Percentiles rank a stretch among this genome's conserved stretches.
phyloP scores from a whole-genome alignment of 2,329 filamentous ascomycete species.

The Ceratocystis eucalypticola region DNA sequence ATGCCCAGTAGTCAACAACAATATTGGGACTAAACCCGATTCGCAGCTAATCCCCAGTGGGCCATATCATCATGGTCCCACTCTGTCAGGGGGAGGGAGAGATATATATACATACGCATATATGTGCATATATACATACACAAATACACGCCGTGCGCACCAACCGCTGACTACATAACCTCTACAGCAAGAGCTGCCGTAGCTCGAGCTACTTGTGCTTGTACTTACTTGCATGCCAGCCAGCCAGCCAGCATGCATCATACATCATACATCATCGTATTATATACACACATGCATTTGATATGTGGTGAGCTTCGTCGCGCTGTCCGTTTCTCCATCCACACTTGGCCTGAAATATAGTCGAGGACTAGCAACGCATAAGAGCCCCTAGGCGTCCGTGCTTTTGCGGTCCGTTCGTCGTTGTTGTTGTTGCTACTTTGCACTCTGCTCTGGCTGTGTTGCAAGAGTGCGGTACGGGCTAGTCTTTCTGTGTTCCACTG shows the following conservation, averaged over 20 bases:
- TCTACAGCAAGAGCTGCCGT: neutral
- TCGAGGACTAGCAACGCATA: neutral
- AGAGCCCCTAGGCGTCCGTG: neutral
- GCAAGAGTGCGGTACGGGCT: neutral
- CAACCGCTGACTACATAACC: neutral
- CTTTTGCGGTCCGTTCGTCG: neutral
- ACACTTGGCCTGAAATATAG: neutral
- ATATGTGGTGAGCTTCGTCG: neutral
- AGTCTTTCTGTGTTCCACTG: too few relatives aligned
- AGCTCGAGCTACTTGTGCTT: neutral
- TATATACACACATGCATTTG: neutral
- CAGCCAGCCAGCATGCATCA: neutral
- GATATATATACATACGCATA: neutral
- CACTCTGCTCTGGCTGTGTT: neutral
- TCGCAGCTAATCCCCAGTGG: neutral
- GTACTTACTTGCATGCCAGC: too few relatives aligned
- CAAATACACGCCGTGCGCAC: too few relatives aligned
- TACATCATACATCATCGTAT: neutral
- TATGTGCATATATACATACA: neutral
- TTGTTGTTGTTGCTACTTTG: neutral
- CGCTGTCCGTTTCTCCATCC: neutral
- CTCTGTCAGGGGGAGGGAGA: neutral
- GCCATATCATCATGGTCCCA: neutral
- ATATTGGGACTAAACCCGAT: neutral
- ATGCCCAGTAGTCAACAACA: neutral